Base-by-base conservation (phyloP, 148 eudicot species). In the Amaranthus cruentus region DNA sequence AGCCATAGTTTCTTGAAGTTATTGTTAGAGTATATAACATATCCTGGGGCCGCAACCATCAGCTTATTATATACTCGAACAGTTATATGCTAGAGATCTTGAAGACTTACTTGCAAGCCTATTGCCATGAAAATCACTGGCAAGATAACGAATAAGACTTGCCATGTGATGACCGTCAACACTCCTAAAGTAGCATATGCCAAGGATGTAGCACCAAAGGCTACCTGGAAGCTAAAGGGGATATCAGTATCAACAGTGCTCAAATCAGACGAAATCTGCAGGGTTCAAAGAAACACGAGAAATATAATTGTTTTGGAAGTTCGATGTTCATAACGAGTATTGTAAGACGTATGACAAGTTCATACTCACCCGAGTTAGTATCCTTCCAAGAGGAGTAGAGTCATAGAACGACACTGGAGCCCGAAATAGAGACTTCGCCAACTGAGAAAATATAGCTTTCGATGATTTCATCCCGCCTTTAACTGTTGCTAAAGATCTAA, bases 341-440 rank as follows among this genome's bases (percentile, higher is more conserved):
- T 8, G 53, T 57, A 54, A 9, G 44, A 54, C 10, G 52, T 42
- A 6, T 21, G 28, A 21, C 11, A 70, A 64, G 9, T 60, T 4
- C 5, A 49, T 61, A 75, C 79, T 79, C 80, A 89, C 98, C 85
- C 96, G 78, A 80, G 91, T 94, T 61, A 94, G 77, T 75, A 94
- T 90, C 76, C 98, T 85, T 76, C 98, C 97, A 80, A 94, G 82
- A 59, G 97, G 98, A 0, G 98, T 94, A 44, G 96, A 94, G 67
- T 94, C 96, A 56, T 91, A 91, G 77, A 94, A 91, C 14, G 96
- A 81, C 90, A 90, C 88, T n/a, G 98, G 98, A 3, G 97, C 98
- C 12, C 90, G 87, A 42, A 91, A 89, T 18, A 94, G 90, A 53
- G 97, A 91, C 58, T 78, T 82, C 68, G 91, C 50, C 47, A 94